phyloP scores from a whole-genome alignment of 2,329 filamentous ascomycete species.

The Cladorrhinum sp. region DNA sequence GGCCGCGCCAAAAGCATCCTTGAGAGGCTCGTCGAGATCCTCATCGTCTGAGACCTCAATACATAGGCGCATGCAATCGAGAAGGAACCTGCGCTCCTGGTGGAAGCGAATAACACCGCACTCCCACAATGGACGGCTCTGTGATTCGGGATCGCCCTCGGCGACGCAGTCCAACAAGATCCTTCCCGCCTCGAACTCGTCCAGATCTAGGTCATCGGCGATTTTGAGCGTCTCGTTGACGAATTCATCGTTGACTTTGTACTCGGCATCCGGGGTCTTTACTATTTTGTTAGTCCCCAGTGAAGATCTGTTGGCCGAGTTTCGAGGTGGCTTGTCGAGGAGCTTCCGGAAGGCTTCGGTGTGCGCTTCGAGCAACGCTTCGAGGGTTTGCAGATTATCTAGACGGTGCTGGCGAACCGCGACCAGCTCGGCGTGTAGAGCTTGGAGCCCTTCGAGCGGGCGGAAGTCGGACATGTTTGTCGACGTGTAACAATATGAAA shows the following conservation, averaged over 20 bases:
- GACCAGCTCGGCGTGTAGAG: constrained; percentile 80
- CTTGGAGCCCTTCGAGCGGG: constrained; percentile 73
- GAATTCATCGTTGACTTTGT: constrained; percentile 81
- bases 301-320: constrained; percentile 68
- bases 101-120: constrained; percentile 86
- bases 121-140: constrained; percentile 72
- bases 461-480: constrained; percentile 68
- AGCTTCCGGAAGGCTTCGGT: constrained; percentile 66
- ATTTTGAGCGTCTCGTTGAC: constrained; percentile 77
- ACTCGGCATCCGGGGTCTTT: constrained; percentile 68
- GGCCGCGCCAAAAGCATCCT: constrained; percentile 50
- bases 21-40: constrained; percentile 47
- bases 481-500: constrained; percentile 12
- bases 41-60: constrained; percentile 66
- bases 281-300: constrained; percentile 73
- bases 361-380: constrained; percentile 66
- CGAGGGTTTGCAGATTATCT: constrained; percentile 61
- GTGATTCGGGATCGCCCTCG: constrained; percentile 62
- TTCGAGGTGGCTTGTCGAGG: constrained; percentile 72
- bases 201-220: constrained; percentile 83
- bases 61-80: constrained; percentile 80
- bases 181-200: constrained; percentile 79
- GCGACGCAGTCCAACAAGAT: constrained; percentile 72
- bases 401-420: constrained; percentile 68
- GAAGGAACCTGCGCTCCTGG: constrained; percentile 74